Percentiles rank a stretch among this genome's conserved stretches.
These are phyloP conservation scores for Gnomoniopsis smithogilvyi DNA, from an alignment of 2,329 filamentous ascomycete species.

Conservation along the genomic window DNA sequence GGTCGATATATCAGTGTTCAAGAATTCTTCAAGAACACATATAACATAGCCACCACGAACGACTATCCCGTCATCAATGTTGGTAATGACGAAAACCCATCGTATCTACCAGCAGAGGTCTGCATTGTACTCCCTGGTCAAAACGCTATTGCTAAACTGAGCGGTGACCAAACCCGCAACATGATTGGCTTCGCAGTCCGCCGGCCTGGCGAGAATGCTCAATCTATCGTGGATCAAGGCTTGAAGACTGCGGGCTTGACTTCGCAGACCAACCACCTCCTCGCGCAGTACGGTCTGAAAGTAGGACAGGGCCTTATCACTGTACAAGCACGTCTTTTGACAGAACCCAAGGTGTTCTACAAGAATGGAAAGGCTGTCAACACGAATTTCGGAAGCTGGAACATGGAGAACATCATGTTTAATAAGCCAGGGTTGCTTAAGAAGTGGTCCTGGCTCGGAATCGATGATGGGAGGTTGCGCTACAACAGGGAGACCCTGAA, in stretches of 20 bases:
- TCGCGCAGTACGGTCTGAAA: constrained; percentile 40
- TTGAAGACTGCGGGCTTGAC: constrained; percentile 45
- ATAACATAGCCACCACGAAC: constrained; percentile 28
- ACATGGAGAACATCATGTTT: constrained; percentile 52
- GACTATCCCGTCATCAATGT: constrained; percentile 55
- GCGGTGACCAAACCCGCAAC: constrained; percentile 46
- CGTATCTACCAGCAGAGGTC: constrained; percentile 57
- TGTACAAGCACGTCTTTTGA: constrained; percentile 59
- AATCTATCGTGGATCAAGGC: constrained; percentile 50
- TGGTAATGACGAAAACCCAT: constrained; percentile 48
- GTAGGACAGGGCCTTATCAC: constrained; percentile 52
- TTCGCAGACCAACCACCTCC: constrained; percentile 31
- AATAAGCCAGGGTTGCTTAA: constrained; percentile 35
- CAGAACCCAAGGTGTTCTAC: constrained; percentile 52
- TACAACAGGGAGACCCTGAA: neutral
- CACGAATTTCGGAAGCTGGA: constrained; percentile 50
- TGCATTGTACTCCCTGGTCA: constrained; percentile 57
- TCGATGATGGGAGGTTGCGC: neutral
- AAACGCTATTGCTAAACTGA: constrained; percentile 42
- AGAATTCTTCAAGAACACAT: constrained; percentile 44
- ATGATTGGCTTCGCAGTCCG: constrained; percentile 63
- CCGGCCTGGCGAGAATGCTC: constrained; percentile 51
- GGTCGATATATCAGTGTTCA: constrained; percentile 46
- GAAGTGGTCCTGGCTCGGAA: constrained; percentile 36
- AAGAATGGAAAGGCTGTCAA: constrained; percentile 27